These are phyloP conservation scores for Tetradesmus lagerheimii DNA, from an alignment of 139 green algal genomes.

Conservation along the genomic window DNA sequence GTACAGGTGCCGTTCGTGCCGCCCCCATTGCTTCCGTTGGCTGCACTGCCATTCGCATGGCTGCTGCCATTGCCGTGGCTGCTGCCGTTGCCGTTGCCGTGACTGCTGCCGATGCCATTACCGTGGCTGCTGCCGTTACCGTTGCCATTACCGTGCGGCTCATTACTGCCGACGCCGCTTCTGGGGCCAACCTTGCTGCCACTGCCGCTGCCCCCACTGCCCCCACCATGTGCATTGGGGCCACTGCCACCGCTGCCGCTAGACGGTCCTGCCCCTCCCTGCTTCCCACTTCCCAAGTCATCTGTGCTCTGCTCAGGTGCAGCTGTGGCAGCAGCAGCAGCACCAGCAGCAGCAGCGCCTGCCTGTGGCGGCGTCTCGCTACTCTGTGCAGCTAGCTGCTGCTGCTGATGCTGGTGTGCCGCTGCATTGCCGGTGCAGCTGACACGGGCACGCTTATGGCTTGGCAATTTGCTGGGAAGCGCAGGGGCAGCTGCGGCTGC, in stretches of 20 bases:
- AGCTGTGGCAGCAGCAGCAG: not conserved
- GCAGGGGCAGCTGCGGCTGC: not conserved
- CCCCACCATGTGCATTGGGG: not conserved
- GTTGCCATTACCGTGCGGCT: conserved; percentile 24
- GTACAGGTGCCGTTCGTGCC: conserved; percentile 7
- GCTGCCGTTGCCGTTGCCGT: conserved; percentile 13
- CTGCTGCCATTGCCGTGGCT: not conserved
- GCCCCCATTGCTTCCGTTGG: not conserved
- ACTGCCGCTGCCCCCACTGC: conserved; percentile 16
- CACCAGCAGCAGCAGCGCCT: not conserved
- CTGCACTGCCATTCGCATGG: not conserved
- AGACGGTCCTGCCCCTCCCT: conserved; percentile 5
- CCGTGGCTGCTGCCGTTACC: conserved; percentile 46
- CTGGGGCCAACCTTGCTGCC: conserved; percentile 40
- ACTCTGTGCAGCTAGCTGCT: conserved; percentile 10
- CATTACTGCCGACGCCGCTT: conserved; percentile 53
- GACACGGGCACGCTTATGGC: conserved; percentile 6
- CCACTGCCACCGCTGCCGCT: conserved; percentile 40
- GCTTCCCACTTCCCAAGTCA: conserved; percentile 34
- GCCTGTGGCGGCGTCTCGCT: not conserved
- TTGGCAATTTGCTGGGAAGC: not conserved
- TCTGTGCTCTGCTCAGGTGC: not conserved
- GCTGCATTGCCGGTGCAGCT: conserved; percentile 28
- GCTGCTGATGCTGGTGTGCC: not conserved
- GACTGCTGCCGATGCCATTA: conserved; percentile 17